A percentile compares a stretch with the other conserved stretches of the same genome.
These are phyloP conservation scores for Aspergillus cristatus DNA, from an alignment of 495 filamentous ascomycete species.

Conservation along the genomic window DNA sequence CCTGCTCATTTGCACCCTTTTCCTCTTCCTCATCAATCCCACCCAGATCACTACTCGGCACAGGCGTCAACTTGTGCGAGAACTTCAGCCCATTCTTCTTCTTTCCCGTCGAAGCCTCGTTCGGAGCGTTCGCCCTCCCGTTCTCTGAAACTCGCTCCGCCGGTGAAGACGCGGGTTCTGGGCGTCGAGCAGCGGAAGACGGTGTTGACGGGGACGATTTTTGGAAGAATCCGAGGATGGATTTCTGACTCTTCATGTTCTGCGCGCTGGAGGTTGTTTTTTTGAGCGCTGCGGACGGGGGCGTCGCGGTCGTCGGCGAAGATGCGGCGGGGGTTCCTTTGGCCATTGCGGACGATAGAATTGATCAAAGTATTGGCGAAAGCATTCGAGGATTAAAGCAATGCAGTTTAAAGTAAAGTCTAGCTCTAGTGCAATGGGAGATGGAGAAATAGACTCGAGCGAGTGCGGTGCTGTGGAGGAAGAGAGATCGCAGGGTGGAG, in stretches of 20 bases:
- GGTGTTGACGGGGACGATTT: constrained; percentile 48
- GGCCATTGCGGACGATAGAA: constrained; percentile 19
- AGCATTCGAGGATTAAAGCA: too few species aligned
- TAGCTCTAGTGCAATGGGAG: too few species aligned
- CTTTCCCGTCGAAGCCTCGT: constrained; percentile 21
- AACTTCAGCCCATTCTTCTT: constrained; percentile 35
- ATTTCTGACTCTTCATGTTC: constrained; percentile 63
- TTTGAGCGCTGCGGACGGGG: constrained; percentile 31
- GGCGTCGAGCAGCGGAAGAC: constrained; percentile 18
- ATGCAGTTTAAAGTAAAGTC: too few species aligned
- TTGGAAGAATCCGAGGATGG: constrained; percentile 79
- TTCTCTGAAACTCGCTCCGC: constrained; percentile 32
- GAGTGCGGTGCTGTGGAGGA: too few species aligned
- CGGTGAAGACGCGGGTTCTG: constrained; percentile 32
- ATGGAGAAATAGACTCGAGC: too few species aligned
- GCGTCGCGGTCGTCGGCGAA: constrained; percentile 30
- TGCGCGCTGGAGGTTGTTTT: constrained; percentile 37
- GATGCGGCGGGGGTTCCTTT: constrained; percentile 27
- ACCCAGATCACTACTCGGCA: constrained; percentile 66
- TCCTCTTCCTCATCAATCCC: constrained; percentile 30
- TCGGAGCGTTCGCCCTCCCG: constrained; percentile 12
- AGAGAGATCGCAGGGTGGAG: constrained; percentile 8
- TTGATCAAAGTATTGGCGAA: constrained; percentile 3
- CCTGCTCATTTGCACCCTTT: constrained; percentile 15
- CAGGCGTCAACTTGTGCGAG: constrained; percentile 53